Conservation (phyloP, 2,329 filamentous ascomycete genomes). For the Cladophialophora chaetospira region DNA sequence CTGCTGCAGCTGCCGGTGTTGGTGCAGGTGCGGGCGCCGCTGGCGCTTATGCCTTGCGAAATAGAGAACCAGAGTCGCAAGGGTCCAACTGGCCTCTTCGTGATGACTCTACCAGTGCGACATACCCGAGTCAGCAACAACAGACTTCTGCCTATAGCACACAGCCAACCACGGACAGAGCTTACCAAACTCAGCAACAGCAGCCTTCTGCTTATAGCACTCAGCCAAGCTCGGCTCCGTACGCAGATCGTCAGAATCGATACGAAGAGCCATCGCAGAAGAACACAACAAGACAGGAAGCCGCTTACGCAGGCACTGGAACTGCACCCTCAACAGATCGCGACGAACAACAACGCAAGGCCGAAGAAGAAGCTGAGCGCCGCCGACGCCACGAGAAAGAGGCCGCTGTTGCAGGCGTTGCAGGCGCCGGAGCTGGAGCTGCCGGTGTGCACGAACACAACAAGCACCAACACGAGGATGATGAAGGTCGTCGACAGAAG, state of each 20-base stretch:
- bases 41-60: constrained; percentile 7
- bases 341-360: not conserved
- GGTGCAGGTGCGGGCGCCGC: constrained; percentile 23
- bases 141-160: not conserved
- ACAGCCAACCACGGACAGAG: not conserved
- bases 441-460: constrained; percentile 26
- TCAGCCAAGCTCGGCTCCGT: not conserved
- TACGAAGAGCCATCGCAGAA: not conserved
- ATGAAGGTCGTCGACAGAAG: constrained; percentile 23
- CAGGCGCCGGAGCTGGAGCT: constrained; percentile 22
- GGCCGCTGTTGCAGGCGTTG: constrained; percentile 15
- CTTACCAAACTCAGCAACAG: not conserved
- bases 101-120: not conserved
- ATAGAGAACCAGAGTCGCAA: not conserved
- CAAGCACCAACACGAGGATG: constrained; percentile 19
- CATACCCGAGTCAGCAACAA: not conserved
- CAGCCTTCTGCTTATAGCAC: too few relatives aligned
- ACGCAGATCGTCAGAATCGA: not conserved
- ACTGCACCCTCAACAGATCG: not conserved
- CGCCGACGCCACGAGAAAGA: constrained; percentile 5
- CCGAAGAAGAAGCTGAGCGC: not conserved
- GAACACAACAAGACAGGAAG: not conserved
- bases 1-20: constrained; percentile 14
- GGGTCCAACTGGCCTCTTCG: constrained; percentile 5
- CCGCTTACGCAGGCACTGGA: not conserved